Conservation (phyloP, 306 rosid species). For the Sicyos edulis region DNA sequence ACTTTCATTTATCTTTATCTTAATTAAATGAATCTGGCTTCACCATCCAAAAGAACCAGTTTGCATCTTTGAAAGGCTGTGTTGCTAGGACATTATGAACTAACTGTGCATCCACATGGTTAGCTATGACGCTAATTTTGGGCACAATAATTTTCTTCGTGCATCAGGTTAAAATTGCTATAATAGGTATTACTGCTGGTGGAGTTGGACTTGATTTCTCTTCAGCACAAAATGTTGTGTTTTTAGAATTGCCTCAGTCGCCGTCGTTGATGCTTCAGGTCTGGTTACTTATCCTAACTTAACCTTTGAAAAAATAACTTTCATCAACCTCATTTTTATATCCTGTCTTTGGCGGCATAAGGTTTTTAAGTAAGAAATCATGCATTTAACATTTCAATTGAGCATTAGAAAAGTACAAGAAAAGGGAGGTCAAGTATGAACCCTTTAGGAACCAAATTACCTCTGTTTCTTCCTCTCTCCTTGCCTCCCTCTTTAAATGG, state of each 20-base stretch:
- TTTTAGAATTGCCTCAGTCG: conserved; percentile 83
- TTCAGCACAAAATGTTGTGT: conserved; percentile 78
- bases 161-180: conserved; percentile 77
- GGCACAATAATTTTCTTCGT: conserved; percentile 19
- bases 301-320: background rate
- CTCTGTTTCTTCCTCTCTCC: conserved; percentile 4
- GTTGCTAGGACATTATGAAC: background rate
- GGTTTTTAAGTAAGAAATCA: background rate
- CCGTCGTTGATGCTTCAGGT: conserved; percentile 93
- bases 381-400: background rate
- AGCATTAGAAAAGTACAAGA: background rate
- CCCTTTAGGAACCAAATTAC: background rate
- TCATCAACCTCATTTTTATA: background rate
- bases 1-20: background rate
- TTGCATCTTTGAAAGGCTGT: background rate
- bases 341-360: background rate
- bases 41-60: background rate
- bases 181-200: conserved; percentile 86
- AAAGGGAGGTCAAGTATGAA: background rate
- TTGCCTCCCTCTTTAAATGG: background rate
- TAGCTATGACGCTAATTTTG: background rate
- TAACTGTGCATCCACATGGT: background rate
- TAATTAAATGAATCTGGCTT: background rate
- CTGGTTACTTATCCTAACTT: conserved; percentile 19
- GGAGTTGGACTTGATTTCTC: conserved; percentile 95